Conservation (phyloP, 352 stramenopile genomes). For the Pythium monospermum region DNA sequence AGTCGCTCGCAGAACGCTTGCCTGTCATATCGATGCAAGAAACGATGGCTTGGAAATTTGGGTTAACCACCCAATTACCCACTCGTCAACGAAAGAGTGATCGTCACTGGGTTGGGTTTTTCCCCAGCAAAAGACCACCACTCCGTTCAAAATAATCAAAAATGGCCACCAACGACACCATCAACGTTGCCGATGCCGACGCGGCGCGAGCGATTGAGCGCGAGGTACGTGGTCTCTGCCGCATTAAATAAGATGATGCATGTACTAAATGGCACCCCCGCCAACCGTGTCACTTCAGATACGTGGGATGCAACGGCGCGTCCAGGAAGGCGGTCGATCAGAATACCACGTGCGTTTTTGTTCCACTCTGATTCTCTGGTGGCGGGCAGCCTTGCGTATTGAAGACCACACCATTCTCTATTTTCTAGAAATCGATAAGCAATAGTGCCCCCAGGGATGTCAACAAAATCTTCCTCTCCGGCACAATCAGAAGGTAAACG, state of each 20-base stretch:
- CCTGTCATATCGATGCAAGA: conserved; percentile 1
- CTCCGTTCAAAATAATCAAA: too few relatives aligned
- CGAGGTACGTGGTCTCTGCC: conserved; percentile 1
- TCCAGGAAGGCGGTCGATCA: conserved; percentile 39
- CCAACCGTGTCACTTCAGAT: too few relatives aligned
- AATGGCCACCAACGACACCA: background rate
- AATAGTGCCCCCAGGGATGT: conserved; percentile 38
- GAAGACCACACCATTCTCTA: too few relatives aligned
- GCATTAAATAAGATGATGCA: background rate
- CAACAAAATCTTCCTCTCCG: conserved; percentile 62
- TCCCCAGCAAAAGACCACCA: too few relatives aligned
- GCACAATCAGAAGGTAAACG: conserved; percentile 49
- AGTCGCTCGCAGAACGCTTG: conserved; percentile 2
- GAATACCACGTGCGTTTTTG: conserved; percentile 40
- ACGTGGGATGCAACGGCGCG: conserved; percentile 24
- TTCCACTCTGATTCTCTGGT: background rate
- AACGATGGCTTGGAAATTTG: background rate
- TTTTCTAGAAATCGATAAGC: conserved; percentile 18
- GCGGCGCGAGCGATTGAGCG: conserved; percentile 16
- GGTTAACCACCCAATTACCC: conserved; percentile 1
- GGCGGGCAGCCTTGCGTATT: conserved; percentile 5
- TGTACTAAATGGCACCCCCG: too few relatives aligned
- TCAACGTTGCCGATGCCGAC: conserved; percentile 5
- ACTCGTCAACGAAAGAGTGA: background rate
- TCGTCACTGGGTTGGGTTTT: too few relatives aligned